Conservation (phyloP, 2,329 filamentous ascomycete genomes). For the Bretziella fagacearum region DNA sequence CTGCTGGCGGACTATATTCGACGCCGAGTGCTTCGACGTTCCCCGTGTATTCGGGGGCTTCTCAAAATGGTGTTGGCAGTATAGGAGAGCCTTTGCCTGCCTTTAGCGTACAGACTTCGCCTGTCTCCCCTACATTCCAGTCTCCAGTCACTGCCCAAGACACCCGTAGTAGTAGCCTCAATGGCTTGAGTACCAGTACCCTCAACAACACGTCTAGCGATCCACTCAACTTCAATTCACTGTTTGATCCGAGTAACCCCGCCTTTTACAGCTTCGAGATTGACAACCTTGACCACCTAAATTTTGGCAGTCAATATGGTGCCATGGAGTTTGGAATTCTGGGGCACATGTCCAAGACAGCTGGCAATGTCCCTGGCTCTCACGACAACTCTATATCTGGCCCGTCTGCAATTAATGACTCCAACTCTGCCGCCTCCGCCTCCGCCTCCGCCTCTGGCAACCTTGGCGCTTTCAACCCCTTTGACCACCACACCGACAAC, state of each 20-base stretch:
- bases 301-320: conserved; percentile 87
- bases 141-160: conserved; percentile 19
- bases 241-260: conserved; percentile 85
- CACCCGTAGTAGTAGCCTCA: conserved; percentile 29
- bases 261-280: conserved; percentile 92
- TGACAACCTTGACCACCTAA: conserved; percentile 54
- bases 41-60: conserved; percentile 31
- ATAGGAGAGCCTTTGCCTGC: conserved; percentile 30
- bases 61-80: conserved; percentile 27
- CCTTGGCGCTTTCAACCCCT: conserved; percentile 9
- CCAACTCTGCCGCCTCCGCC: neutral
- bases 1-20: conserved; percentile 31
- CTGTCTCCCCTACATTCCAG: conserved; percentile 58
- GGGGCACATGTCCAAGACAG: conserved; percentile 59
- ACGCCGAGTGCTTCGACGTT: conserved; percentile 31
- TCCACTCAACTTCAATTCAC: conserved; percentile 35
- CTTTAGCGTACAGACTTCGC: conserved; percentile 53
- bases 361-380: conserved; percentile 16
- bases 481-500: neutral
- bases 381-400: conserved; percentile 40
- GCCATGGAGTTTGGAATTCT: conserved; percentile 93
- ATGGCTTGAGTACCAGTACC: conserved; percentile 19
- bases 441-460: too few relatives aligned
- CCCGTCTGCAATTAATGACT: neutral
- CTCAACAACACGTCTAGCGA: conserved; percentile 33